phyloP scores from a whole-genome alignment of 2,329 filamentous ascomycete genomes.

The Elsinoe necatrix region DNA sequence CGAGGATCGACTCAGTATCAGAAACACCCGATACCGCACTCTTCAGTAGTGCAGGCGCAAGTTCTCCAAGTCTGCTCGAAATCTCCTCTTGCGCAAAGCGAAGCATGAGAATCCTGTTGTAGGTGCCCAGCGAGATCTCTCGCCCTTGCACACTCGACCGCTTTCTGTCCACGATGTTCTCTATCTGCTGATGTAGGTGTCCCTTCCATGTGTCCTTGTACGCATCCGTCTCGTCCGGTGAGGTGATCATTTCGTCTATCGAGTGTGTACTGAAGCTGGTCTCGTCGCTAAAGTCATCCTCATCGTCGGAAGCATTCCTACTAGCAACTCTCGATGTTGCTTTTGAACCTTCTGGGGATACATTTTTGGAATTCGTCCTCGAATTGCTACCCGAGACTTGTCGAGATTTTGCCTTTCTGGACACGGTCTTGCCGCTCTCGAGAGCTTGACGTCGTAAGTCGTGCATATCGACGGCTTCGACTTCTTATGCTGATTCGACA shows the following conservation, averaged over 20 bases:
- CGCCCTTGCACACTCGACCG: conserved; percentile 64
- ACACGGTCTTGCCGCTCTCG: conserved; percentile 64
- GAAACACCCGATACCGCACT: conserved; percentile 62
- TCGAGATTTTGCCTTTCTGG: conserved; percentile 55
- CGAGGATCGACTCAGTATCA: conserved; percentile 59
- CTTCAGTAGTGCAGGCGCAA: conserved; percentile 58
- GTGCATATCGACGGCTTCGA: conserved; percentile 24
- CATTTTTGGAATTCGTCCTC: conserved; percentile 50
- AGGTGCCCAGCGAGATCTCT: conserved; percentile 54
- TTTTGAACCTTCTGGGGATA: conserved; percentile 51
- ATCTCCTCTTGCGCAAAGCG: conserved; percentile 59
- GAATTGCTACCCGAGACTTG: conserved; percentile 50
- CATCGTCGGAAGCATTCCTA: conserved; percentile 56
- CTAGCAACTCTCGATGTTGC: conserved; percentile 52
- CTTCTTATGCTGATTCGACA: neutral
- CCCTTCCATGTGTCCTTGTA: conserved; percentile 51
- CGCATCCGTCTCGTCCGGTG: conserved; percentile 43
- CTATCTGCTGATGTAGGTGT: conserved; percentile 56
- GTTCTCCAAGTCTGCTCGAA: conserved; percentile 49
- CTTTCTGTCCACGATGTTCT: conserved; percentile 68
- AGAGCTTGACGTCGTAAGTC: conserved; percentile 56
- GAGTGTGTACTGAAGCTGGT: conserved; percentile 53
- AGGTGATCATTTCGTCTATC: conserved; percentile 55
- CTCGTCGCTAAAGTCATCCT: conserved; percentile 51
- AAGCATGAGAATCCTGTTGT: conserved; percentile 57